Evolutionary conservation across 225 moss, liverwort and hornwort species (phyloP).

Genomic region (Sphagnum contortum): DNA sequence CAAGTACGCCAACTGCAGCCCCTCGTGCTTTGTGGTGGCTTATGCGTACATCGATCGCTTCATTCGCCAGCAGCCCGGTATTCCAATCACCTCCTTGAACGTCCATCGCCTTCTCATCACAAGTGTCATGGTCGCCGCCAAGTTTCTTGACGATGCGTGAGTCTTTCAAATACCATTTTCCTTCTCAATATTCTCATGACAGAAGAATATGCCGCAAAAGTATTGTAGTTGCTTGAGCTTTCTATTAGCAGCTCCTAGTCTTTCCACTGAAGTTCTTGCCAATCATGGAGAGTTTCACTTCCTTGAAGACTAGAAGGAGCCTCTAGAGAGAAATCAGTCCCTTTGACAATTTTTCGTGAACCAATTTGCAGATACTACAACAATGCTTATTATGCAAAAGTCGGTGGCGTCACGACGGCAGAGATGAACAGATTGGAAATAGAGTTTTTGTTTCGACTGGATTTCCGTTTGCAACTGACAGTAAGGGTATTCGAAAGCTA

Average conservation of each 20-base stretch:
- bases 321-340: not conserved
- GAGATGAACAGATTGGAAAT: constrained; percentile 51
- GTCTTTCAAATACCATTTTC: not conserved
- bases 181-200: not conserved
- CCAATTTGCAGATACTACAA: constrained; percentile 40
- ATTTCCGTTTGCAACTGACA: constrained; percentile 46
- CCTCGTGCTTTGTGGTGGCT: constrained; percentile 48
- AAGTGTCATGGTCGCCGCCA: constrained; percentile 53
- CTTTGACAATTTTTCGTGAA: not conserved
- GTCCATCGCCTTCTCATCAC: constrained; percentile 48
- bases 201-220: too few relatives aligned
- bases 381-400: constrained; percentile 49
- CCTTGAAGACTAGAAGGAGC: too few relatives aligned
- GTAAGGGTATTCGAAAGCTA: constrained; percentile 42
- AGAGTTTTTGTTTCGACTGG: constrained; percentile 42
- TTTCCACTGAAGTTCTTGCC: too few relatives aligned
- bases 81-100: constrained; percentile 46
- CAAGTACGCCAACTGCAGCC: constrained; percentile 53
- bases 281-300: too few relatives aligned
- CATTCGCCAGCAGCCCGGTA: constrained; percentile 37
- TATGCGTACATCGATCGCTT: constrained; percentile 52
- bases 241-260: too few relatives aligned
- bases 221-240: too few relatives aligned
- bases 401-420: constrained; percentile 40
- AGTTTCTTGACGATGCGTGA: constrained; percentile 54